Percentiles rank a stretch among this genome's conserved stretches.
Evolutionary conservation across 352 stramenopile genomes (phyloP).

Genomic region (Plasmopara viticola): DNA sequence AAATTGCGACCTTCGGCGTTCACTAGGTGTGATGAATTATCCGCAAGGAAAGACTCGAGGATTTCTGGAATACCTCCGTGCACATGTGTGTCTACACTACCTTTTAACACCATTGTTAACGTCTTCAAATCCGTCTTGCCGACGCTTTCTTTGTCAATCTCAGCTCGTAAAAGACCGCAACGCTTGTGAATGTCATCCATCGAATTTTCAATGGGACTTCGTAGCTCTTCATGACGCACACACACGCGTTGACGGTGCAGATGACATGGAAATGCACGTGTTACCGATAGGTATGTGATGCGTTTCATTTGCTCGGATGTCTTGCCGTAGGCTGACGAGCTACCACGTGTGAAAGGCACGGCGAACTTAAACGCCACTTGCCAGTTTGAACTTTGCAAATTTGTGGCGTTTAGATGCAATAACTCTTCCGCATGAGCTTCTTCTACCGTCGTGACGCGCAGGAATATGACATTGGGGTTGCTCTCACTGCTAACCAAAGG

Average conservation of each 20-base stretch:
- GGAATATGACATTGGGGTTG: slow-evolving; percentile 53
- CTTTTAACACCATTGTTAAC: slow-evolving; percentile 71
- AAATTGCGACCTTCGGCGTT: slow-evolving; percentile 32
- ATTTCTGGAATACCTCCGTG: slow-evolving; percentile 71
- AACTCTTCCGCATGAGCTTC: slow-evolving; percentile 17
- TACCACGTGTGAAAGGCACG: slow-evolving; percentile 43
- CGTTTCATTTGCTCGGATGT: slow-evolving; percentile 70
- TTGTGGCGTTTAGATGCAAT: slow-evolving; percentile 9
- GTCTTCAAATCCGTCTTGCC: slow-evolving; percentile 60
- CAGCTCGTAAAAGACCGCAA: slow-evolving; percentile 39
- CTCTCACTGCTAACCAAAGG: slow-evolving; percentile 27
- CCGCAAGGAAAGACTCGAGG: slow-evolving; percentile 53
- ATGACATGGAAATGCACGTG: slow-evolving; percentile 39
- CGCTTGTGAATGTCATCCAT: slow-evolving; percentile 77
- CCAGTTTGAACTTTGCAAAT: slow-evolving; percentile 10
- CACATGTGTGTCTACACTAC: slow-evolving; percentile 74
- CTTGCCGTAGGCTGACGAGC: slow-evolving; percentile 42
- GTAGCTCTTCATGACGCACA: slow-evolving; percentile 33
- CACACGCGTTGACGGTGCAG: slow-evolving; percentile 43
- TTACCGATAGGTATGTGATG: slow-evolving; percentile 42
- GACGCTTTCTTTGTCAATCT: slow-evolving; percentile 45
- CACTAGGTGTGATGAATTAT: slow-evolving; percentile 17
- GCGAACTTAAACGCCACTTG: slow-evolving; percentile 37
- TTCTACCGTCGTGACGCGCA: slow-evolving; percentile 43
- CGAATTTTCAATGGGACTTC: slow-evolving; percentile 63